These are phyloP conservation scores for Tribonema minus DNA, from an alignment of 108 stramenopile genomes.

Conservation along the genomic window DNA sequence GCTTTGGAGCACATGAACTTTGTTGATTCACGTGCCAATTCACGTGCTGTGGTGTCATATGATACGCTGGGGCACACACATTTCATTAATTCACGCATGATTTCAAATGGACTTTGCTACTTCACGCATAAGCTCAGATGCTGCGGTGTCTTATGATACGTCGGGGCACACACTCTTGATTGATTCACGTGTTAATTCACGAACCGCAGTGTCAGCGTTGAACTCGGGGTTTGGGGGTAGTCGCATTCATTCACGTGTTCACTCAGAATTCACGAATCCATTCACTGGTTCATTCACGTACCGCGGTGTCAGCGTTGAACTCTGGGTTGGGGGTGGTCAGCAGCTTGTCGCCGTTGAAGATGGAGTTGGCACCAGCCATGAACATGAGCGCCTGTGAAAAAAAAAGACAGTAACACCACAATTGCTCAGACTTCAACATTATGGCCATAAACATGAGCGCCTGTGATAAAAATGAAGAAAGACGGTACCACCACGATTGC, in stretches of 20 bases:
- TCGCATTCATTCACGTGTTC: not conserved
- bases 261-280: not conserved
- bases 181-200: not conserved
- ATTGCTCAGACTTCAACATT: too few relatives aligned
- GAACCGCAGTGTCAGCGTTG: not conserved
- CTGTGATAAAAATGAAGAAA: too few relatives aligned
- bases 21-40: too few relatives aligned
- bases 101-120: too few relatives aligned
- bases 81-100: too few relatives aligned
- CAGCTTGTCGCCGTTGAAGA: slow-evolving; percentile 94
- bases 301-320: slow-evolving; percentile 82
- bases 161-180: not conserved
- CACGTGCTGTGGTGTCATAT: too few relatives aligned
- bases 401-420: too few relatives aligned
- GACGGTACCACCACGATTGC: too few relatives aligned
- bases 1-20: too few relatives aligned
- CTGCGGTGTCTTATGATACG: not conserved
- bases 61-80: too few relatives aligned
- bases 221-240: not conserved
- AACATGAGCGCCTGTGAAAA: slow-evolving; percentile 85
- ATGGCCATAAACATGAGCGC: too few relatives aligned
- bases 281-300: slow-evolving; percentile 12
- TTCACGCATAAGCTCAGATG: too few relatives aligned
- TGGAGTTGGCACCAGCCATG: slow-evolving; percentile 94
- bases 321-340: slow-evolving; percentile 89